Conservation (phyloP, 768 basidiomycete species). For the Symmetrospora coprosmae region DNA sequence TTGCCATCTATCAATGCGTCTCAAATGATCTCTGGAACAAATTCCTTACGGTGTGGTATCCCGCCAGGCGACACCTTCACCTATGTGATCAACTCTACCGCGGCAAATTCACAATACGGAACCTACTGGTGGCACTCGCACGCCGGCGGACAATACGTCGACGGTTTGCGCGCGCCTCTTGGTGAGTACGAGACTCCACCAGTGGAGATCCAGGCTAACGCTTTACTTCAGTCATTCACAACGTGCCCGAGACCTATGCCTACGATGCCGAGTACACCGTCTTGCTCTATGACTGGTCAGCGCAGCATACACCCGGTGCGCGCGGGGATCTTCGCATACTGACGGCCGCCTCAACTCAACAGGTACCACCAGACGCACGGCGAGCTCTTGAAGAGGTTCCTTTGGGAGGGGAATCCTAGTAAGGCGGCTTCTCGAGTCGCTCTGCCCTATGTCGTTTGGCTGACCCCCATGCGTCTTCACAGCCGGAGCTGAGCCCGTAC, state of each 20-base stretch:
- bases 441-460: not conserved
- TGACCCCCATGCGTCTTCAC: not conserved
- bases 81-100: constrained; percentile 46
- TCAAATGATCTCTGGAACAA: too few species aligned
- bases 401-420: constrained; percentile 43
- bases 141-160: constrained; percentile 36
- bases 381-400: constrained; percentile 51
- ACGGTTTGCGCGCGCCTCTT: too few species aligned
- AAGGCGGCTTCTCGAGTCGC: too few species aligned
- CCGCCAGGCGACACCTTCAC: constrained; percentile 35
- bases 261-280: constrained; percentile 89
- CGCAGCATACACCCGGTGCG: not conserved
- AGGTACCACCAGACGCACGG: constrained; percentile 61
- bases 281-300: constrained; percentile 64
- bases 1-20: not conserved
- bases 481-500: constrained; percentile 67
- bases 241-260: constrained; percentile 43
- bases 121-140: constrained; percentile 73
- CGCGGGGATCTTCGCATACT: not conserved
- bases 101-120: constrained; percentile 46
- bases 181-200: too few species aligned
- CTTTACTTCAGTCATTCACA: constrained; percentile 63
- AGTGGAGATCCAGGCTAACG: too few species aligned
- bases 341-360: too few species aligned
- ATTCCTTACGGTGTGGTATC: not conserved